Percentiles rank a stretch among this genome's conserved stretches.
Evolutionary conservation across 352 stramenopile species (phyloP).

Genomic region (Globisporangium middletonii): DNA sequence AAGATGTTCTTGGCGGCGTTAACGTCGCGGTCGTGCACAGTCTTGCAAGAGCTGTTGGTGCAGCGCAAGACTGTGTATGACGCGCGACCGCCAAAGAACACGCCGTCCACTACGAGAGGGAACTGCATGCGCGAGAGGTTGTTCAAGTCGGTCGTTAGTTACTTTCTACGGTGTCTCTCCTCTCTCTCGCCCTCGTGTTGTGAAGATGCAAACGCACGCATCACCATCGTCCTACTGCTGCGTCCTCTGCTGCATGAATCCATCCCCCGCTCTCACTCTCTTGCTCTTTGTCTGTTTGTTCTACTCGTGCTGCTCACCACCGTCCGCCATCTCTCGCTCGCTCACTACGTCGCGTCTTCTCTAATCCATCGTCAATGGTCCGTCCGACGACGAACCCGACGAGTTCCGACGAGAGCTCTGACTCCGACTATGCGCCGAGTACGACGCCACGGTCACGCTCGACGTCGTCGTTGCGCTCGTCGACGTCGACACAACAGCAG

Average conservation of each 20-base stretch:
- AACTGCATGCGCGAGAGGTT: too few species aligned
- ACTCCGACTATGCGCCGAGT: slow-evolving; percentile 17
- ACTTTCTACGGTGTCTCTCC: slow-evolving; percentile 1
- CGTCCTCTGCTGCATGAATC: neutral
- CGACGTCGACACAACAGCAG: slow-evolving; percentile 3
- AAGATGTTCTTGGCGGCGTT: too few species aligned
- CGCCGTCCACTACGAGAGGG: too few species aligned
- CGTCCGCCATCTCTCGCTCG: neutral
- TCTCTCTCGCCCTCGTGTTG: neutral
- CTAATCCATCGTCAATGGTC: slow-evolving; percentile 29
- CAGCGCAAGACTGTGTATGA: too few species aligned
- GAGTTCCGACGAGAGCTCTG: slow-evolving; percentile 27
- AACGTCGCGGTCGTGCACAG: too few species aligned
- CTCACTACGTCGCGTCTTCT: neutral
- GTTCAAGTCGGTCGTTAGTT: slow-evolving; percentile 2
- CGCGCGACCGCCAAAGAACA: too few species aligned
- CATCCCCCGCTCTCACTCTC: neutral
- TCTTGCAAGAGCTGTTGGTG: too few species aligned
- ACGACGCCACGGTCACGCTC: slow-evolving; percentile 10
- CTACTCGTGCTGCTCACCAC: neutral
- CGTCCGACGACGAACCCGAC: slow-evolving; percentile 23
- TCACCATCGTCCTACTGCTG: neutral
- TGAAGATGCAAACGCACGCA: neutral
- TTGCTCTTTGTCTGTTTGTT: neutral
- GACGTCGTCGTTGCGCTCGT: slow-evolving; percentile 12